These are phyloP conservation scores for Aspergillus carlsbadensis DNA, from an alignment of 495 filamentous ascomycete species.

Conservation along the genomic window DNA sequence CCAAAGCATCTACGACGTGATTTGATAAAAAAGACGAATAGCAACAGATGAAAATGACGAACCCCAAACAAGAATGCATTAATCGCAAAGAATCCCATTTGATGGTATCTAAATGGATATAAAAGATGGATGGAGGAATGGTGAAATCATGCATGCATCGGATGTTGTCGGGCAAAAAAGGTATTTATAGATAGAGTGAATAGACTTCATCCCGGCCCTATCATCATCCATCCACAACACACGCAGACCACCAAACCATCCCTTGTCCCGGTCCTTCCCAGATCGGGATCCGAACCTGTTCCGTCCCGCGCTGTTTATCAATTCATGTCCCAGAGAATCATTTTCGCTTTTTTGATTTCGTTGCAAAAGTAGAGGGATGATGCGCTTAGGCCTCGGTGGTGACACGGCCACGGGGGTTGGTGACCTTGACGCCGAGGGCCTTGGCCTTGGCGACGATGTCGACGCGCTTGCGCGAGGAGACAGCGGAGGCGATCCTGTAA, in stretches of 20 bases:
- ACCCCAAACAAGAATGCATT: no score
- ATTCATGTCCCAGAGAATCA: slow-evolving; percentile 7
- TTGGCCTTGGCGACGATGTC: slow-evolving; percentile 95
- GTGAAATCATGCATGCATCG: no score
- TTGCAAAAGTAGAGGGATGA: slow-evolving; percentile 23
- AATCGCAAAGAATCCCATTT: no score
- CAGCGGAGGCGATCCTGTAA: slow-evolving; percentile 86
- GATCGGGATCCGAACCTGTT: not conserved
- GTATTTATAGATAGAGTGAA: no score
- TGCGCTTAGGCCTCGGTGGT: slow-evolving; percentile 87
- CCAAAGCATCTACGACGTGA: not conserved
- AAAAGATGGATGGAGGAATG: no score
- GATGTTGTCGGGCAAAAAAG: no score
- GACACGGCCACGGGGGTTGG: slow-evolving; percentile 97
- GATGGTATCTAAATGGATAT: no score
- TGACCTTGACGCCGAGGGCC: slow-evolving; percentile 97
- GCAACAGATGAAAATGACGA: no score
- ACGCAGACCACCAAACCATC: not conserved
- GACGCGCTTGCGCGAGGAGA: slow-evolving; percentile 97
- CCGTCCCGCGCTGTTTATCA: not conserved
- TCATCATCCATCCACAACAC: no score
- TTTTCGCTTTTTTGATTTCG: slow-evolving; percentile 10
- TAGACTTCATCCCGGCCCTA: no score
- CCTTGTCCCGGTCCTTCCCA: not conserved
- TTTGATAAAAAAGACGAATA: no score